Conservation (phyloP, 2,329 filamentous ascomycete genomes). For the Cercospora zeina region DNA sequence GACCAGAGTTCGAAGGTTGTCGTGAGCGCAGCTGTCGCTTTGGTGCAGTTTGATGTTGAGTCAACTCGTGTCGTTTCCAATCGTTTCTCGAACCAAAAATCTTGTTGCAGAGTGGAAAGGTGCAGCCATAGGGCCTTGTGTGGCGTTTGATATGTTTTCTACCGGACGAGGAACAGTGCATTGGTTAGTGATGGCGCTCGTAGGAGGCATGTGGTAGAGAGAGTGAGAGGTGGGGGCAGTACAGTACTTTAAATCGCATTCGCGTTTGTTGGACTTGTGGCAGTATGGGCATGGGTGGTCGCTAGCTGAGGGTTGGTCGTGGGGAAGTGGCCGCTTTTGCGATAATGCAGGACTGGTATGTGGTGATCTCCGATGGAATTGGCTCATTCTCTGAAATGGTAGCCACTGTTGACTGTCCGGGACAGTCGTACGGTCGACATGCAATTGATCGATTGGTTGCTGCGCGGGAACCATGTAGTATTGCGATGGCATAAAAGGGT, state of each 20-base stretch:
- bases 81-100: constrained; percentile 90
- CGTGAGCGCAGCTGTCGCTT: neutral
- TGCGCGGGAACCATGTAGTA: neutral
- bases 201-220: too few species aligned
- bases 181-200: constrained; percentile 1
- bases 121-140: constrained; percentile 78
- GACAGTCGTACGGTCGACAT: neutral
- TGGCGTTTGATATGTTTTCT: constrained; percentile 87
- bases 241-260: constrained; percentile 46
- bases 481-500: neutral
- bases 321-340: neutral
- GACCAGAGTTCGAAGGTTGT: neutral
- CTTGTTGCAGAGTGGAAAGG: constrained; percentile 67
- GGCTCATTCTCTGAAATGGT: neutral
- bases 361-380: neutral
- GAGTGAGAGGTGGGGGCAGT: constrained; percentile 10
- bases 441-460: neutral
- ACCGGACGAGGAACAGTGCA: neutral
- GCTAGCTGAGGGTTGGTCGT: neutral
- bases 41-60: constrained; percentile 58
- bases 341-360: neutral
- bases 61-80: constrained; percentile 87
- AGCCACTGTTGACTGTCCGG: neutral
- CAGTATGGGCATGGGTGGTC: constrained; percentile 25
- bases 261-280: constrained; percentile 33